Percentiles rank a stretch among this genome's conserved stretches.
These are phyloP conservation scores for Saccharomyces eubayanus DNA, from an alignment of 805 yeast species.

Conservation along the genomic window DNA sequence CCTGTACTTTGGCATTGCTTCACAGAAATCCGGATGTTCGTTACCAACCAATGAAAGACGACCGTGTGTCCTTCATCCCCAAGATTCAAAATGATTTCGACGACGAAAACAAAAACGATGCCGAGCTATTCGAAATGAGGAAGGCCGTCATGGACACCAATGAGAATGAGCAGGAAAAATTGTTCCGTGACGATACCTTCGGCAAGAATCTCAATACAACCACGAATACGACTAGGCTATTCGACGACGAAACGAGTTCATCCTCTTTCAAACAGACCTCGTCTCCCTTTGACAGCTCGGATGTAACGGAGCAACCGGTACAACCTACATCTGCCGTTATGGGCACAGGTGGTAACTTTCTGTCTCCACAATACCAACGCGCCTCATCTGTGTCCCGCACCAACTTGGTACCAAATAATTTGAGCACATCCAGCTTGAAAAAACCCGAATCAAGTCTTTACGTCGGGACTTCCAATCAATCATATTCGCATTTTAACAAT, in stretches of 20 bases:
- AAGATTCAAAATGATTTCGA: slow-evolving; percentile 38
- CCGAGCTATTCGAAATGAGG: slow-evolving; percentile 30
- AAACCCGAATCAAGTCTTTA: slow-evolving; percentile 30
- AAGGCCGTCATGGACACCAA: slow-evolving; percentile 32
- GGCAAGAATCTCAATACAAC: slow-evolving; percentile 8
- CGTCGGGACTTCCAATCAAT: slow-evolving; percentile 7
- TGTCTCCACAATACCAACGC: slow-evolving; percentile 5
- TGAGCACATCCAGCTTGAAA: slow-evolving; percentile 13
- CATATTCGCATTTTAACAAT: not conserved
- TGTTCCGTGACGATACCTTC: slow-evolving; percentile 17
- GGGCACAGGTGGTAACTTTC: slow-evolving; percentile 10
- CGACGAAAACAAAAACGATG: slow-evolving; percentile 22
- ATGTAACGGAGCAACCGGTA: slow-evolving; percentile 13
- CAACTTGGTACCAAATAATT: slow-evolving; percentile 8
- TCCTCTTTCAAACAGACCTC: slow-evolving; percentile 5
- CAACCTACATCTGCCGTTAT: slow-evolving; percentile 27
- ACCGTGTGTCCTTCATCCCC: slow-evolving; percentile 90
- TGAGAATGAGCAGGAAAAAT: slow-evolving; percentile 27
- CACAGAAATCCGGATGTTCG: slow-evolving; percentile 91
- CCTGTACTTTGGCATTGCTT: slow-evolving; percentile 75
- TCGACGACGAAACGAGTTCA: slow-evolving; percentile 15
- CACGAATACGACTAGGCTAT: slow-evolving; percentile 3
- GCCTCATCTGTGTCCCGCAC: slow-evolving; percentile 11
- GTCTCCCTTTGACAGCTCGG: not conserved
- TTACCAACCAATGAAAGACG: slow-evolving; percentile 94